Evolutionary conservation across 371 early-diverging fungal genomes (phyloP), one percentile per base, ranked within the genome.

Genomic region (Mucor velutinosus): DNA sequence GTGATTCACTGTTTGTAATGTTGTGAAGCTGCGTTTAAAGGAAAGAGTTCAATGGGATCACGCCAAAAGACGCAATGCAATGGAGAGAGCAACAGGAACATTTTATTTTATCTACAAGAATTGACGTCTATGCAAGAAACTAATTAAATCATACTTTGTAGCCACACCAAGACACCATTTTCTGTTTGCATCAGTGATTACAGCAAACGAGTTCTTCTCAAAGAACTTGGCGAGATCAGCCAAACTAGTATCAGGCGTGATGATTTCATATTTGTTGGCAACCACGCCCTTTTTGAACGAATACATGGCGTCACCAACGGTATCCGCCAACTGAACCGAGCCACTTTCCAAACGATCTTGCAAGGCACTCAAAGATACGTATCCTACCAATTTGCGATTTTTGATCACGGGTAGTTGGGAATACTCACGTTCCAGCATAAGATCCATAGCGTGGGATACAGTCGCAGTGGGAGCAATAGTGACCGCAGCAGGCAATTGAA

Each of bases 351-450:
- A n/a, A 11, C 78, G 79, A 11, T 86, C 81, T 64, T 91, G 88
- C 35, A 92, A 74, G 0, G 88, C 75, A 7, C 88, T 79, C 56
- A 90, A 67, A 4, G 94, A 91, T 47, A 95, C 84, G 66, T 92
- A 93, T 0, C 96, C 96, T 32, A 93, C 82, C 39, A 95, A 76
- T 49, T 93, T 91, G 41, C 90, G 80, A 0, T 83, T 70, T 60
- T 84, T 84, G 35, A 93, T 82, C 10, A 95, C 94, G 0, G 95
- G 96, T 45, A 95, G 74, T 70, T 95, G 96, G 21, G 95, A 94
- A 74, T 91, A 95, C 62, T 94, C 94, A 27, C 92, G 79, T 33
- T 90, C 89, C 59, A 88, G 45, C 96, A 95, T 95, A 57, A 93
- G 63, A 62, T 90, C 89, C 56, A 92, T 56, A 4, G 96, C 94